A percentile compares a stretch with the other conserved stretches of the same genome.
Conservation (phyloP, 2,329 filamentous ascomycete species). For the Microcera coccophila region DNA sequence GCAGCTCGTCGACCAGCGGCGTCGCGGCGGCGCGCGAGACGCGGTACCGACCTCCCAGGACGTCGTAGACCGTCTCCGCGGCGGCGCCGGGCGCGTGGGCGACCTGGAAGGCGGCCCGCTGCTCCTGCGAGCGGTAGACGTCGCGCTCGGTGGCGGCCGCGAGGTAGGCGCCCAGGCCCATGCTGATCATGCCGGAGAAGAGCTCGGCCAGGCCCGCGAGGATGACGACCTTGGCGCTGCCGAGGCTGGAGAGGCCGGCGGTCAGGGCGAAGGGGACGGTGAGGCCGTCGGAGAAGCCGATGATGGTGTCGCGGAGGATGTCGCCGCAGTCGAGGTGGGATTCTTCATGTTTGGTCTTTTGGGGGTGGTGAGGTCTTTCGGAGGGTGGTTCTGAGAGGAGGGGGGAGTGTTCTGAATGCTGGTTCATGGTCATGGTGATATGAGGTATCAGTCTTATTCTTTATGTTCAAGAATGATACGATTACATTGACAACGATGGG, state of each 20-base stretch:
- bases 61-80: slow-evolving; percentile 19
- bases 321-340: slow-evolving; percentile 38
- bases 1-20: slow-evolving; percentile 60
- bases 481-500: too few relatives aligned
- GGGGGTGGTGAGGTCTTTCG: slow-evolving; percentile 27
- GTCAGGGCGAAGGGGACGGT: slow-evolving; percentile 73
- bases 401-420: slow-evolving; percentile 29
- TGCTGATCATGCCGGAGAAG: slow-evolving; percentile 67
- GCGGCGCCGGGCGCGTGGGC: slow-evolving; percentile 30
- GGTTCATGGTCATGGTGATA: background rate
- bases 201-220: slow-evolving; percentile 67
- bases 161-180: slow-evolving; percentile 69
- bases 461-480: too few relatives aligned
- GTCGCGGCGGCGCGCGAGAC: slow-evolving; percentile 40
- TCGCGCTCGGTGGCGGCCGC: slow-evolving; percentile 56
- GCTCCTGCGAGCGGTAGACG: slow-evolving; percentile 47
- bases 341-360: slow-evolving; percentile 19
- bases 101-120: slow-evolving; percentile 43
- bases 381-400: slow-evolving; percentile 31
- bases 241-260: slow-evolving; percentile 61
- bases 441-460: too few relatives aligned
- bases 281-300: slow-evolving; percentile 70
- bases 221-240: slow-evolving; percentile 59
- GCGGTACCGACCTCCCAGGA: background rate
- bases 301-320: slow-evolving; percentile 61